A percentile compares a stretch with the other conserved stretches of the same genome.
Conservation (phyloP, 352 stramenopile species). For the Saprolegnia parasitica region DNA sequence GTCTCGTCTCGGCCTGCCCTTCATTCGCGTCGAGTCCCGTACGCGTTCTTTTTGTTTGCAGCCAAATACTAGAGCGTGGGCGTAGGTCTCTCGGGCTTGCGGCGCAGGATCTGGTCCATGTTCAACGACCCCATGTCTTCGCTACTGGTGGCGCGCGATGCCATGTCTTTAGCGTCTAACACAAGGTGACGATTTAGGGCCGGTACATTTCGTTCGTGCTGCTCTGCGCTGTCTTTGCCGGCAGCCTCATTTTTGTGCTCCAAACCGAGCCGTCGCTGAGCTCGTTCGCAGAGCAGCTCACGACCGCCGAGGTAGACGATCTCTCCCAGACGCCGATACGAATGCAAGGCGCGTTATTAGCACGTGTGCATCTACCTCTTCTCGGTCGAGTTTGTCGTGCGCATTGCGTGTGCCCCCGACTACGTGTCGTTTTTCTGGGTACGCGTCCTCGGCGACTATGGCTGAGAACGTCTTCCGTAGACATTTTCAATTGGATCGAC, state of each 20-base stretch:
- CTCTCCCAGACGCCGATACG: too few relatives aligned
- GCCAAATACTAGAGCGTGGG: too few relatives aligned
- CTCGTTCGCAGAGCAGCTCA: slow-evolving; percentile 2
- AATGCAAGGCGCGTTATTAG: too few relatives aligned
- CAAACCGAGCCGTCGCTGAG: slow-evolving; percentile 51
- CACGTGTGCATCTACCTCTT: slow-evolving; percentile 29
- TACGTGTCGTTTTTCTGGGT: slow-evolving; percentile 52
- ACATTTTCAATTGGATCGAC: slow-evolving; percentile 77
- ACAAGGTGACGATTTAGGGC: background rate
- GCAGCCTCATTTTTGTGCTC: slow-evolving; percentile 60
- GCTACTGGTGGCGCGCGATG: background rate
- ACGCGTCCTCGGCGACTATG: slow-evolving; percentile 1
- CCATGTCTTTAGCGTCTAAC: background rate
- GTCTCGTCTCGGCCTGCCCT: background rate
- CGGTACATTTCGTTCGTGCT: background rate
- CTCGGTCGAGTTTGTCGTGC: slow-evolving; percentile 54
- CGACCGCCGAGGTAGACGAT: slow-evolving; percentile 43
- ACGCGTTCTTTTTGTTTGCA: background rate
- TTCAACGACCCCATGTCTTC: background rate
- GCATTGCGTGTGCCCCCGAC: slow-evolving; percentile 46
- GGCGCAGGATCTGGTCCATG: background rate
- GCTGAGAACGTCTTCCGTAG: slow-evolving; percentile 29
- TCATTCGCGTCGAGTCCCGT: background rate
- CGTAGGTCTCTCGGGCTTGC: slow-evolving; percentile 38
- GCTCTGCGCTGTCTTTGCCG: slow-evolving; percentile 61